Conservation (phyloP, 2,329 filamentous ascomycete species). For the Grosmannia clavigera region DNA sequence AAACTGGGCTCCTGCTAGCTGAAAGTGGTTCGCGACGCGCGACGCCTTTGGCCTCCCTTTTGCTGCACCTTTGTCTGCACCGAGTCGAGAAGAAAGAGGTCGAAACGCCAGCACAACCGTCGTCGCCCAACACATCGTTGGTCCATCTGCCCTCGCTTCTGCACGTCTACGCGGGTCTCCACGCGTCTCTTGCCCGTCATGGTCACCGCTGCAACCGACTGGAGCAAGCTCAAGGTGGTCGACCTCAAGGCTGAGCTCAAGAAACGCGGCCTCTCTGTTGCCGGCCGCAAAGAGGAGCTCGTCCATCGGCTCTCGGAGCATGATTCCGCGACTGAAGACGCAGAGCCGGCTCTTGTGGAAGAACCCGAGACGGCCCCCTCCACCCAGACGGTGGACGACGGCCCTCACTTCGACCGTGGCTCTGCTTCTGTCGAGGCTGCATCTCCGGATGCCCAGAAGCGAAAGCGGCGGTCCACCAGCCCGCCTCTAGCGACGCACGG, state of each 20-base stretch:
- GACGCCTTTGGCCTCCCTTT: background rate
- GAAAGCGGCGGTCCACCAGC: constrained; percentile 54
- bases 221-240: constrained; percentile 54
- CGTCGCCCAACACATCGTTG: no score
- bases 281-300: constrained; percentile 60
- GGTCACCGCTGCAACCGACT: constrained; percentile 34
- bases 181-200: background rate
- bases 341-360: background rate
- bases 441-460: constrained; percentile 32
- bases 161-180: background rate
- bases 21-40: background rate
- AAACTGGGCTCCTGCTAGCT: background rate
- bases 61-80: background rate
- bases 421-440: no score
- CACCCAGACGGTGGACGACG: background rate
- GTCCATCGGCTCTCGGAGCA: constrained; percentile 45
- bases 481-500: constrained; percentile 32
- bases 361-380: background rate
- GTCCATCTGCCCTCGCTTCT: no score
- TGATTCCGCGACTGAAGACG: background rate
- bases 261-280: constrained; percentile 53
- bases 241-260: constrained; percentile 68
- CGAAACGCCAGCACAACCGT: no score
- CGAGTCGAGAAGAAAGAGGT: background rate
- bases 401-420: no score